phyloP scores from a whole-genome alignment of 1,284 basidiomycete species.

The Trametes versicolor region DNA sequence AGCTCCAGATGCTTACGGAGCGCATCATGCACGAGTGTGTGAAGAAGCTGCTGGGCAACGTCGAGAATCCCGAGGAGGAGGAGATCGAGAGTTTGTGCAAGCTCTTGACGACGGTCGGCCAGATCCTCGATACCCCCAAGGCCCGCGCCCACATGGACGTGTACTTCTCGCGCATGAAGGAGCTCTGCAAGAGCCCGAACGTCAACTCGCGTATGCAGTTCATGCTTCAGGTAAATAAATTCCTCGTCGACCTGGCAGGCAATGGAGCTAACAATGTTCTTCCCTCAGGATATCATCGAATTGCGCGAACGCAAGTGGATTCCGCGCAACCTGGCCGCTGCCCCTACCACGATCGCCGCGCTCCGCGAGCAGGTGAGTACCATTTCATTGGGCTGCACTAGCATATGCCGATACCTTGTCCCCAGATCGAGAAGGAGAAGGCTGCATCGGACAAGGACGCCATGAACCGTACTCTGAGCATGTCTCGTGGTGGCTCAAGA shows the following conservation, averaged over 20 bases:
- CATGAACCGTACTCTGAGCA: slow-evolving; percentile 57
- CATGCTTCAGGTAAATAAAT: slow-evolving; percentile 85
- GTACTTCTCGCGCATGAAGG: slow-evolving; percentile 91
- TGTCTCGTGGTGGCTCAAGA: slow-evolving; percentile 86
- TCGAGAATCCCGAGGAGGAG: slow-evolving; percentile 95
- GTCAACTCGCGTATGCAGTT: slow-evolving; percentile 92
- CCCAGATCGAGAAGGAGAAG: slow-evolving; percentile 80
- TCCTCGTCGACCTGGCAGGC: slow-evolving; percentile 49
- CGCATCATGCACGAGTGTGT: slow-evolving; percentile 91
- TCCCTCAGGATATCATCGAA: slow-evolving; percentile 77
- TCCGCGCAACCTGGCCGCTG: no score
- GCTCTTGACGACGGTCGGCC: no score
- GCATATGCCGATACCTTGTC: not conserved
- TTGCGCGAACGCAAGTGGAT: slow-evolving; percentile 88
- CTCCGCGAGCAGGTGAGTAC: no score
- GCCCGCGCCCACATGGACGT: slow-evolving; percentile 89
- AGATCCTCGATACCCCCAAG: slow-evolving; percentile 82
- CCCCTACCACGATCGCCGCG: no score
- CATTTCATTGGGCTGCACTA: not conserved
- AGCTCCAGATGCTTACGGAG: slow-evolving; percentile 69
- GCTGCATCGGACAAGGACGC: slow-evolving; percentile 71
- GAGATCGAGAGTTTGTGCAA: slow-evolving; percentile 96
- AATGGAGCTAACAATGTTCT: not conserved
- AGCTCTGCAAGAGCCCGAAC: slow-evolving; percentile 77
- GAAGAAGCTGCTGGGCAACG: slow-evolving; percentile 91